Base-by-base conservation (phyloP, 148 eudicot genomes). In the Amaranthus hypochondriacus region DNA sequence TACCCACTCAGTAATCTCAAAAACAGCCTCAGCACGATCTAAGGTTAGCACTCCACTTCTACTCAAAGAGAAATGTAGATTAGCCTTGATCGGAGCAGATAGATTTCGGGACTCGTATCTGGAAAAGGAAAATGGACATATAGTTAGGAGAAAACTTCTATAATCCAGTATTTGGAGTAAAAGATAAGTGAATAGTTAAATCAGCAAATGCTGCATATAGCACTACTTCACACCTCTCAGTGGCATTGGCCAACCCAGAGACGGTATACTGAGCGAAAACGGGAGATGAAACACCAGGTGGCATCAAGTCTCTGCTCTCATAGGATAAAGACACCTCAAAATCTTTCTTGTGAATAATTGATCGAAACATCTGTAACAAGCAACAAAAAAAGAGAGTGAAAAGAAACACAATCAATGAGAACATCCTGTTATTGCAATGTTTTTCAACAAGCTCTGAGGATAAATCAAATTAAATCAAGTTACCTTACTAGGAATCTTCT, bases 1-100 rank as follows among this genome's bases (percentile, higher is more conserved):
- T 59, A 96, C 85, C 97, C 97, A 96, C 86, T 96, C 97, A 62
- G 97, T 84, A 77, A 96, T 87, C 82, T 92, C 97, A 81, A 92
- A 74, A 66, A 90, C 87, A 73, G 97, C 97, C 76, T 96, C 97
- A 9, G 96, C 92, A 62, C 94, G 83, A 77, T 96, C 99, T 80
- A 92, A 86, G 58, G 89, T 72, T 72, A 96, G 80, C 46, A 90
- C 75, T 28, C 99, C 96, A 80, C 92, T 96, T 85, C 92, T 85
- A 76, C 92, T 87, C 63, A 96, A 89, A 73, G 97, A 90, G 80
- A 95, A 95, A 75, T 96, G 99, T 54, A 92, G 76, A 75, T 85
- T 96, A 79, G 96, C 97, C 82, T 96, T 96, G 86, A 92, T 77
- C 56, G 99, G 99, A 59, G 94, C 82, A 57, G 97, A 96, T 62